A percentile compares a stretch with the other conserved stretches of the same genome.
These are phyloP conservation scores for Silene coronaria DNA, from an alignment of 179 eudicot species.

Conservation along the genomic window DNA sequence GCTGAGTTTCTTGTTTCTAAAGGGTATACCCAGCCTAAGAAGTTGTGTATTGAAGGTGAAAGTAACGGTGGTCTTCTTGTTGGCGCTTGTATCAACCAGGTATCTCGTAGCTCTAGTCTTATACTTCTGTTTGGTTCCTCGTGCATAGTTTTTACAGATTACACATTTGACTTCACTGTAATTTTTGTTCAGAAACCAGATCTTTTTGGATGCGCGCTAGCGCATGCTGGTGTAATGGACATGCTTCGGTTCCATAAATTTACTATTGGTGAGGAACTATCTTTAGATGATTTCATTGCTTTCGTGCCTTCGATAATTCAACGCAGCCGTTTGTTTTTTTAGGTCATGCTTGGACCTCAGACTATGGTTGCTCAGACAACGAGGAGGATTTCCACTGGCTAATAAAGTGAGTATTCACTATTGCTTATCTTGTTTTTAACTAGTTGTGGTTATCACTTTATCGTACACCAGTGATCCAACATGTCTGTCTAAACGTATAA, in stretches of 20 bases:
- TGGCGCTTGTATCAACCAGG: conserved; percentile 97
- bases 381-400: conserved; percentile 89
- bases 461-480: conserved; percentile 4
- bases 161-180: not conserved
- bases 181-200: conserved; percentile 73
- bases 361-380: conserved; percentile 92
- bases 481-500: not conserved
- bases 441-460: not conserved
- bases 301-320: conserved; percentile 14
- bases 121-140: not conserved
- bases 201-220: conserved; percentile 91
- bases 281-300: conserved; percentile 3
- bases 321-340: conserved; percentile 16
- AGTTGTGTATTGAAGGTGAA: conserved; percentile 92
- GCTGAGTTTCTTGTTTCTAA: conserved; percentile 77
- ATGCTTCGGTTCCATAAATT: conserved; percentile 95
- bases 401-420: conserved; percentile 53
- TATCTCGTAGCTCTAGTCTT: conserved; percentile 15
- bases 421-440: not conserved
- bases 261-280: conserved; percentile 63
- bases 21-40: conserved; percentile 75
- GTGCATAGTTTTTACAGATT: not conserved
- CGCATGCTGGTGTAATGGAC: conserved; percentile 99
- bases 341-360: conserved; percentile 98
- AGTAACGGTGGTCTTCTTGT: conserved; percentile 97